Base-by-base conservation (phyloP, 768 basidiomycete species). In the Pulveroboletus frians region DNA sequence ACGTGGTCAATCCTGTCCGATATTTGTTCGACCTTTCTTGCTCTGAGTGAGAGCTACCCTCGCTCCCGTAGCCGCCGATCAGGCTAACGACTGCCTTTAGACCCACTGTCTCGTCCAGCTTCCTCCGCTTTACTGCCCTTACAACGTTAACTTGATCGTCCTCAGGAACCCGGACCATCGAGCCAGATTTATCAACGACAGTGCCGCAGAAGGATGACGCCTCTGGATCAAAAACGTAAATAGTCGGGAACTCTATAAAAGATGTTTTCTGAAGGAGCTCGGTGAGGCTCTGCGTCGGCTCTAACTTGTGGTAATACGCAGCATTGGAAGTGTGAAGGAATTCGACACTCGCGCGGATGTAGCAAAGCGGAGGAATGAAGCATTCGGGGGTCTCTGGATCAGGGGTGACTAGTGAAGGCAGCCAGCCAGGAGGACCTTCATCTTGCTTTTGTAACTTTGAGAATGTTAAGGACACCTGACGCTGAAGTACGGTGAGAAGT, bases 191-290 rank as follows among this genome's bases (percentile, higher is more conserved):
- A 49, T 85, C 77, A 14, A 86, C 71, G n/a, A 89, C 58, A 9
- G 71, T 71, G 7, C 81, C 84, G 8, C 65, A 67, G 65, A 90
- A 92, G 13, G 58, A 68, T 4, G 65, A 65, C 27, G 81, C 68
- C 17, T 63, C 71, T 20, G 69, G 77, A 40, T 84, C 79, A 73
- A 83, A 84, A 6, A 94, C 66, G 47, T 92, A 85, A 39, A 95
- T 80, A 1, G 83, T 83, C 7, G 92, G 92, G 60, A 80, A 95
- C 65, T 95, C 92, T 29, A 87, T 76, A 65, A 92, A 92, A 26
- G 79, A 71, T 37, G 79, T 86, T 43, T 80, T 68, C 31, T 71
- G 73, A 39, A 95, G 69, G 8, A 76, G 66, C 21, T 62, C 58
- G 9, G 63, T 58, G 23, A 94, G 71, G 20, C 74, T 64, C 37